These are phyloP conservation scores for Serendipita vermifera DNA, from an alignment of 768 basidiomycete species.

Conservation along the genomic window DNA sequence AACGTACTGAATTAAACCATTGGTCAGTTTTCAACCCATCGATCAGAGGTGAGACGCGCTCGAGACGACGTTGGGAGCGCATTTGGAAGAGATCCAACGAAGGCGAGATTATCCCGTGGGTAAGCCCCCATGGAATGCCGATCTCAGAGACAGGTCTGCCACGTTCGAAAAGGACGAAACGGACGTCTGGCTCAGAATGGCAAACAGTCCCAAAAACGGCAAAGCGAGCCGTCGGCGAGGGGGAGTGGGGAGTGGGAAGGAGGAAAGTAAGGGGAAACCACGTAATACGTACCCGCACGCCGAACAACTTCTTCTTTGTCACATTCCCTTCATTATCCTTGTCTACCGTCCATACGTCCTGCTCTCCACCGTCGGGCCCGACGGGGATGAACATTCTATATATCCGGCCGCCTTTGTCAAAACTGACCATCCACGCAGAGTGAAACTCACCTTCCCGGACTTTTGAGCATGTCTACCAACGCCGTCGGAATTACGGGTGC, in stretches of 20 bases:
- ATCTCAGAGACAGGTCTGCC: too few relatives aligned
- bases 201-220: too few relatives aligned
- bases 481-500: constrained; percentile 56
- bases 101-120: neutral
- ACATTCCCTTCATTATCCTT: constrained; percentile 61
- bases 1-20: constrained; percentile 22
- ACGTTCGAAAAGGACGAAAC: too few relatives aligned
- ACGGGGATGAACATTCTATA: constrained; percentile 79
- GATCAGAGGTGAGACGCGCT: neutral
- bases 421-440: neutral
- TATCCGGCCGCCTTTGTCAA: neutral
- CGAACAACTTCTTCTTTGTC: constrained; percentile 54
- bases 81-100: neutral
- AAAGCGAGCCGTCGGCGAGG: neutral
- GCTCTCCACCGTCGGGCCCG: constrained; percentile 40
- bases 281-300: constrained; percentile 50
- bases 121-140: neutral
- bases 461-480: constrained; percentile 65
- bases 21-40: neutral
- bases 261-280: neutral
- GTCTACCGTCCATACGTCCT: constrained; percentile 58
- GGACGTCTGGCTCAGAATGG: too few relatives aligned
- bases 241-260: neutral
- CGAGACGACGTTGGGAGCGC: neutral
- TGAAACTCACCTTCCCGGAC: constrained; percentile 37